These are phyloP conservation scores for Terana coerulea DNA, from an alignment of 768 basidiomycete genomes.

Conservation along the genomic window DNA sequence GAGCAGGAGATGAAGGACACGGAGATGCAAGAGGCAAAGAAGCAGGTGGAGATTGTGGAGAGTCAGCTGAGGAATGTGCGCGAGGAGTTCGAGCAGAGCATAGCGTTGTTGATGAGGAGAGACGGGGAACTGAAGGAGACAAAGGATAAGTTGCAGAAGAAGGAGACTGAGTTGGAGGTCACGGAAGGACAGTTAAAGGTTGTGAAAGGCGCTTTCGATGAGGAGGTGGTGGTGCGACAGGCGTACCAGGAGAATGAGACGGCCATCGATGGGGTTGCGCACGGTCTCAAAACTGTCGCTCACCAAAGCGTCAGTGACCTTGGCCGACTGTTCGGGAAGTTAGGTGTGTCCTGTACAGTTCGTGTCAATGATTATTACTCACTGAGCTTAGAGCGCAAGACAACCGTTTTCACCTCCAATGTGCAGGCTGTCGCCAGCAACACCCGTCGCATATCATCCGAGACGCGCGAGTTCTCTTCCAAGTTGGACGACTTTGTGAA, in stretches of 20 bases:
- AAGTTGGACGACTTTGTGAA: constrained; percentile 63
- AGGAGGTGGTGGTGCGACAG: constrained; percentile 74
- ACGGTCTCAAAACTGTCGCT: constrained; percentile 58
- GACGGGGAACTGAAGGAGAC: constrained; percentile 74
- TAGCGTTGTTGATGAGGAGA: constrained; percentile 66
- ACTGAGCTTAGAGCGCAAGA: constrained; percentile 62
- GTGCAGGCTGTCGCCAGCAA: constrained; percentile 59
- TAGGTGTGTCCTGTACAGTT: constrained; percentile 48
- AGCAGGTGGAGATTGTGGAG: constrained; percentile 80
- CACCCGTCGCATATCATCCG: constrained; percentile 52
- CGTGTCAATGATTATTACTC: constrained; percentile 9
- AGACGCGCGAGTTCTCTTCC: constrained; percentile 49
- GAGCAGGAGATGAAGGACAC: constrained; percentile 77
- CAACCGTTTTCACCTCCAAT: constrained; percentile 59
- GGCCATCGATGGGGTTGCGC: constrained; percentile 68
- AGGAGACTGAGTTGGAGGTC: constrained; percentile 46
- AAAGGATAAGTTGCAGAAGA: constrained; percentile 49
- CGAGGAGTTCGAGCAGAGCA: constrained; percentile 91
- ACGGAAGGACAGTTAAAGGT: constrained; percentile 56
- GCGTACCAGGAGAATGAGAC: constrained; percentile 76
- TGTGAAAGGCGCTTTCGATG: constrained; percentile 62
- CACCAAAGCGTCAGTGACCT: constrained; percentile 72
- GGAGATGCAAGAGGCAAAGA: constrained; percentile 78
- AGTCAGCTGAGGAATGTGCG: constrained; percentile 73
- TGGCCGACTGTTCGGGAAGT: constrained; percentile 70